Evolutionary conservation across 2,329 filamentous ascomycete species (phyloP), one percentile per base, ranked within the genome.

Genomic region (Lomentospora prolificans): DNA sequence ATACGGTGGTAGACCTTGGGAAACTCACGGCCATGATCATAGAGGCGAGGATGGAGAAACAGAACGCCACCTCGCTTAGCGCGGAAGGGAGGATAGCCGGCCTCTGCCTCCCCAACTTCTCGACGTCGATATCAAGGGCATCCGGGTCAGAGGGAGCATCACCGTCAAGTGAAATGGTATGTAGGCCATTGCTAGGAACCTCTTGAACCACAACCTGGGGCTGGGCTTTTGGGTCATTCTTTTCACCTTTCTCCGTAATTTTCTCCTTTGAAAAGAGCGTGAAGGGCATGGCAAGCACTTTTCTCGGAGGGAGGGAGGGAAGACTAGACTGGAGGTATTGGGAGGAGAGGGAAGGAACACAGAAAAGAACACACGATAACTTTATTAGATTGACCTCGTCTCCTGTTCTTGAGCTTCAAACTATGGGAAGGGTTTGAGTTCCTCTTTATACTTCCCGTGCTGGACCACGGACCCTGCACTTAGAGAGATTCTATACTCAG

Each of bases 61-160:
- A 77, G 63, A 87, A 88, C 22, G 77, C 75, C 3, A 81, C 58
- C 63, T 88, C 85, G n/a, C 76, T 67, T 67, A 75, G 73, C 50
- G 70, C 64, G 2, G 72, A 75, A 6, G 66, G 64, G 63, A 88
- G 84, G 39, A 70, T 69, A 3, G 74, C 70, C 2, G 85, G 85
- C 3, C 85, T 74, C 62, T 84, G 74, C 55, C 84, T 75, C 44
- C 84, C 85, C 1, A 88, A 72, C 19, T 75, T 73, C 62, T 87
- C 81, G 51, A 87, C 69, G 53, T 74, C 71, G 28, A 55, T 50
- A 50, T 51, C 36, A 27, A 41, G 25, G 39, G 14, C 25, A 31
- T 55, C 25, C 12, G 51, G 41, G 24, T 53, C 51, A n/a, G 39
- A 44, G 19, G 51, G 51, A 3, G 51, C 51, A 44, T 53, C 51